A percentile compares a stretch with the other conserved stretches of the same genome.
phyloP scores from a whole-genome alignment of 2,329 filamentous ascomycete genomes.

The Neofusicoccum cordaticola region DNA sequence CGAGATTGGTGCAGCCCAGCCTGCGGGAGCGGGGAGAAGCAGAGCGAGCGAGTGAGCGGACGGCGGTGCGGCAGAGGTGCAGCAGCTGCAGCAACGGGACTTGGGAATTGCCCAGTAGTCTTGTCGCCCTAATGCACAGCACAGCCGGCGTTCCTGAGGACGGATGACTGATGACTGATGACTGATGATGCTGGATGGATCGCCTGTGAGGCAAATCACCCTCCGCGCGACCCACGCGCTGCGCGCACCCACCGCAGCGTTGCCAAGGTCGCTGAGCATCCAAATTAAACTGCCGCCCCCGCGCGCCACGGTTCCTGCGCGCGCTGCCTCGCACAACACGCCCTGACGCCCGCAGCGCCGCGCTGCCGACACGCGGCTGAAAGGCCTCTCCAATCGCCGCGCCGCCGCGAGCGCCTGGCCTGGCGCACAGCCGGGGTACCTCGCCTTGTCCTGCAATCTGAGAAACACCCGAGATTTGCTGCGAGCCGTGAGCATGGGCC shows the following conservation, averaged over 20 bases:
- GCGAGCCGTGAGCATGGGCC: slow-evolving; percentile 1
- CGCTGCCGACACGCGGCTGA: background rate
- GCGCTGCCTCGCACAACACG: background rate
- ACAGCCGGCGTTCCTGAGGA: slow-evolving; percentile 9
- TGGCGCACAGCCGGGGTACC: slow-evolving; percentile 12
- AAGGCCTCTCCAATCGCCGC: background rate
- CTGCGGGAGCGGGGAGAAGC: slow-evolving; percentile 13
- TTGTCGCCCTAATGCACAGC: slow-evolving; percentile 8
- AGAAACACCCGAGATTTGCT: slow-evolving; percentile 13
- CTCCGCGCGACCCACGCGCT: slow-evolving; percentile 2
- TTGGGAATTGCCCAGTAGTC: slow-evolving; percentile 10
- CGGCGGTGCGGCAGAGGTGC: background rate
- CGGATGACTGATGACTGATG: background rate
- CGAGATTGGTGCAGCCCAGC: slow-evolving; percentile 2
- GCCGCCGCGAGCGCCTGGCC: background rate
- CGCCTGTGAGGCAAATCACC: slow-evolving; percentile 11
- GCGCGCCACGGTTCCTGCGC: background rate
- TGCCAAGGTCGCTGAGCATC: slow-evolving; percentile 11
- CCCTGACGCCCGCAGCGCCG: background rate
- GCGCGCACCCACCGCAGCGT: slow-evolving; percentile 9
- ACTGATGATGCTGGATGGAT: slow-evolving; percentile 3
- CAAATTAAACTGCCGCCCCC: slow-evolving; percentile 9
- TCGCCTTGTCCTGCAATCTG: slow-evolving; percentile 11
- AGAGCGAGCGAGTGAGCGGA: slow-evolving; percentile 3
- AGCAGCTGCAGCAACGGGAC: background rate